Evolutionary conservation across 2,329 filamentous ascomycete species (phyloP), one percentile per base, ranked within the genome.

Genomic region (Aspergillus sp.): DNA sequence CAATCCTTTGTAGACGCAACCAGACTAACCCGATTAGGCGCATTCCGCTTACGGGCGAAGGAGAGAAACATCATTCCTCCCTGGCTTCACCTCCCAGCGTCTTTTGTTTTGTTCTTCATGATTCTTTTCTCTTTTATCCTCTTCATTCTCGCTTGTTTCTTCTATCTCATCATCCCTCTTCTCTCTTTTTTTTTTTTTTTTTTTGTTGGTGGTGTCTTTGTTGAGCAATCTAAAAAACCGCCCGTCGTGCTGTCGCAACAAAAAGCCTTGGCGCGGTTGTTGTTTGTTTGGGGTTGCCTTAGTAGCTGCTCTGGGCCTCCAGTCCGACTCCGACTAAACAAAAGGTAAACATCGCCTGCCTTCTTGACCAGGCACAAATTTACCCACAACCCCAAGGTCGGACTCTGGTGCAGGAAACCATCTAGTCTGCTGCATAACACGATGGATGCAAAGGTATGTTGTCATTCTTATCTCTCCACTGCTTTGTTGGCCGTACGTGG

Each of bases 381-480:
- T 13, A 7, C 35, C 35, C 31, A 12, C 12, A 10, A 19, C n/a
- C 40, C 38, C 40, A 36, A 47, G 42, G 29, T 31, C 37, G 36
- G 44, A 35, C 36, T 51, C 42, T 47, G 44, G 38, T 48, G 43
- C 46, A 49, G 47, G 30, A 37, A 34, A 35, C 33, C 12, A 34
- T 38, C 36, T 38, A 12, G 9, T 7, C n/a, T 34, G n/a, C 11
- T 7, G n/a, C 33, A 13, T 34, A 40, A 37, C 47, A 65, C 48
- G 26, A 74, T 74, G 71, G 71, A 74, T 59, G 70, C 69, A 50
- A 73, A 73, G 64, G 71, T 74, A 64, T 50, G 66, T 61, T 52
- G 30, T 8, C 5, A 9, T 32, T 56, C 46, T 50, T 50, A 43
- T 40, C 40, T 42, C 57, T 52, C 29, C 26, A 39, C 12, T 11